Conservation (phyloP, 2,329 filamentous ascomycete species). For the Alternaria sp. region DNA sequence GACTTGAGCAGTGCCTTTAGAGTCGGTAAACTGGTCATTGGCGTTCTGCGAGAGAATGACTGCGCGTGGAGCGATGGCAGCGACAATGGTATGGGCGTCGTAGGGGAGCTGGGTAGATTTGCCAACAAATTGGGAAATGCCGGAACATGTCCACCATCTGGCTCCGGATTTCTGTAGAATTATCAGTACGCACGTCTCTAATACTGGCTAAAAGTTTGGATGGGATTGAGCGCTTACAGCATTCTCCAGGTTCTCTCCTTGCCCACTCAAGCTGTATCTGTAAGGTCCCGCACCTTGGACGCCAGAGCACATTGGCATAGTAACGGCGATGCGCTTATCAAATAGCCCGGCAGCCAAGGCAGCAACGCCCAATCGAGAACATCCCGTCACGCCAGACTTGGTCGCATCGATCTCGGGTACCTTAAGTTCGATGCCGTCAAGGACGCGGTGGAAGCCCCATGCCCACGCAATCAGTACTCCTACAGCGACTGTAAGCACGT, state of each 20-base stretch:
- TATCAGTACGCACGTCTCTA: constrained; percentile 7
- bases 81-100: constrained; percentile 51
- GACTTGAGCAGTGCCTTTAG: constrained; percentile 56
- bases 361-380: constrained; percentile 50
- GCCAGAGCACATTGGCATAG: constrained; percentile 50
- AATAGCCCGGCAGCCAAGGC: constrained; percentile 50
- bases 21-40: constrained; percentile 59
- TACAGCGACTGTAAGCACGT: constrained; percentile 15
- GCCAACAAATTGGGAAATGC: constrained; percentile 48
- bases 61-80: constrained; percentile 48
- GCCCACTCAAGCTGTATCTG: constrained; percentile 56
- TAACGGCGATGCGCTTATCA: constrained; percentile 49
- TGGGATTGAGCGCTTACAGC: constrained; percentile 27
- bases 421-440: constrained; percentile 47
- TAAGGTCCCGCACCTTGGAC: constrained; percentile 51
- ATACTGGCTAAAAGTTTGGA: not conserved
- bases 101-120: constrained; percentile 44
- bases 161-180: constrained; percentile 42
- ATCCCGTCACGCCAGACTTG: constrained; percentile 49
- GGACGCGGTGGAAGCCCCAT: constrained; percentile 52
- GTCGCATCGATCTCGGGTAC: constrained; percentile 51
- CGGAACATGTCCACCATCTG: constrained; percentile 48
- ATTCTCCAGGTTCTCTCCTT: constrained; percentile 55
- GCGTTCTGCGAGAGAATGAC: constrained; percentile 47
- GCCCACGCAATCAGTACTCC: constrained; percentile 50